These are phyloP conservation scores for Cutaneotrichosporon sp. DNA, from an alignment of 1,284 basidiomycete species.

Conservation along the genomic window DNA sequence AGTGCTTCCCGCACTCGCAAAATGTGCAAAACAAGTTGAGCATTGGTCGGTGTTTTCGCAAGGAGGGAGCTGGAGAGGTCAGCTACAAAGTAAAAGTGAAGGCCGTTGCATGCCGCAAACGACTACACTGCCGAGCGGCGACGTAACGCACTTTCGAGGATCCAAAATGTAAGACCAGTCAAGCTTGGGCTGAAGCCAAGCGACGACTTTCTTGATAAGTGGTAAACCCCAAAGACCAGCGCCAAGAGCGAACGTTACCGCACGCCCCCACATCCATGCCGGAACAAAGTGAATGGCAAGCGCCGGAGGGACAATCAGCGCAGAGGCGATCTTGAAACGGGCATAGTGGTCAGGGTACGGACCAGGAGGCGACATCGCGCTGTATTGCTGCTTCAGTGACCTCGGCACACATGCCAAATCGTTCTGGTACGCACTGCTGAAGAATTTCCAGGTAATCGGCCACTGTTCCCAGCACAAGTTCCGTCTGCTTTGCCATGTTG, in stretches of 20 bases:
- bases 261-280: conserved; percentile 49
- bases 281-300: conserved; percentile 50
- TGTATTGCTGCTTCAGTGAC: too few relatives aligned
- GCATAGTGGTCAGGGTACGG: conserved; percentile 46
- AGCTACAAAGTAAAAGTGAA: too few relatives aligned
- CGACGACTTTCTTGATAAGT: conserved; percentile 48
- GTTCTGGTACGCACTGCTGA: conserved; percentile 40
- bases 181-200: conserved; percentile 51
- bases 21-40: conserved; percentile 55
- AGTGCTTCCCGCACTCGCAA: conserved; percentile 52
- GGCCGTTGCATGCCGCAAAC: background rate
- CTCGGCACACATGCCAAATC: background rate
- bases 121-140: too few relatives aligned
- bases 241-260: conserved; percentile 51
- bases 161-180: conserved; percentile 20
- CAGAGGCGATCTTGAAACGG: conserved; percentile 46
- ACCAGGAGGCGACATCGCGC: conserved; percentile 45
- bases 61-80: conserved; percentile 49
- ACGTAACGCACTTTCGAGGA: conserved; percentile 4
- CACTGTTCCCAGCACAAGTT: conserved; percentile 43
- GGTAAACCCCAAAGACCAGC: conserved; percentile 56
- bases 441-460: conserved; percentile 48
- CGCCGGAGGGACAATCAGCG: conserved; percentile 42
- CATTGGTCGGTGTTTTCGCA: conserved; percentile 56
- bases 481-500: conserved; percentile 45